Evolutionary conservation across 1,139 yeast species (phyloP).

Genomic region (Pneumocystis sp.): DNA sequence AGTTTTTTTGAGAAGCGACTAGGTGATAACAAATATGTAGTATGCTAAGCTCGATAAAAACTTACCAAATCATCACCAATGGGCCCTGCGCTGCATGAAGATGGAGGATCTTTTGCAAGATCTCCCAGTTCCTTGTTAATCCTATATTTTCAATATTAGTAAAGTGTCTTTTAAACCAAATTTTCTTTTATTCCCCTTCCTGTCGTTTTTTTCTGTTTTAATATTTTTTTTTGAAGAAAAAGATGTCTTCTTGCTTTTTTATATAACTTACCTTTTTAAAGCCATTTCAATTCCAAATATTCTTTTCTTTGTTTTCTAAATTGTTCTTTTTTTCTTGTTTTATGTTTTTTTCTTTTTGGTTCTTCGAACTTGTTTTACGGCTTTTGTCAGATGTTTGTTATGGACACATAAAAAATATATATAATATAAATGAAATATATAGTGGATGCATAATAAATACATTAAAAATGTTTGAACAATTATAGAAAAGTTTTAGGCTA

Average conservation of each 20-base stretch:
- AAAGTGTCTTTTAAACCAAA: background rate
- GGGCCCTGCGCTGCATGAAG: slow-evolving; percentile 98
- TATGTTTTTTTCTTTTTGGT: background rate
- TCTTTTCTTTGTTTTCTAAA: background rate
- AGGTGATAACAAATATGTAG: background rate
- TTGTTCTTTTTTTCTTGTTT: background rate
- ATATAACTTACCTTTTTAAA: background rate
- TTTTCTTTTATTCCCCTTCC: background rate
- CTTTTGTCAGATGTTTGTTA: background rate
- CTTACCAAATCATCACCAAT: slow-evolving; percentile 73
- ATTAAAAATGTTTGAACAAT: background rate
- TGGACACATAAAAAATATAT: background rate
- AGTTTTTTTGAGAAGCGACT: background rate
- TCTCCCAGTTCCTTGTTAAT: slow-evolving; percentile 90
- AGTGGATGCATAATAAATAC: background rate
- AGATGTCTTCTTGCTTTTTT: too few relatives aligned
- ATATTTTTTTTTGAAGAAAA: background rate
- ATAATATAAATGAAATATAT: background rate
- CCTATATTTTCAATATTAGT: slow-evolving; percentile 25
- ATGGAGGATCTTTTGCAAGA: slow-evolving; percentile 97
- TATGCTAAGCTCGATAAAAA: background rate
- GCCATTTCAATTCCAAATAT: background rate
- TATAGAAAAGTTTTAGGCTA: background rate
- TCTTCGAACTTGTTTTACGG: background rate
- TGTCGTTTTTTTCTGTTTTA: background rate